These are phyloP conservation scores for Spencermartinsiella europaea DNA, from an alignment of 805 yeast species.

Conservation along the genomic window DNA sequence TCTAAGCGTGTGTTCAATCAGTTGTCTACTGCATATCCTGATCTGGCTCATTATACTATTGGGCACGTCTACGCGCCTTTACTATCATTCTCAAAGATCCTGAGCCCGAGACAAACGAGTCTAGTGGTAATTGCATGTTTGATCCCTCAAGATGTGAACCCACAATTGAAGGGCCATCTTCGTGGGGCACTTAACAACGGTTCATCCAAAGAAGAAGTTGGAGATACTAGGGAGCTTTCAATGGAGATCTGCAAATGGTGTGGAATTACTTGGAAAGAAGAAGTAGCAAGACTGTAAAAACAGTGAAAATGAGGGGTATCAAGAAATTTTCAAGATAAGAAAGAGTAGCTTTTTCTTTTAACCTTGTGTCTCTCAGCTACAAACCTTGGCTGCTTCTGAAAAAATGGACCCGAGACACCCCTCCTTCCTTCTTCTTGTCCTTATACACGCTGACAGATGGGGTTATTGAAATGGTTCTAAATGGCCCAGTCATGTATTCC, in stretches of 20 bases:
- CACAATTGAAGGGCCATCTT: slow-evolving; percentile 87
- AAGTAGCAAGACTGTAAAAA: slow-evolving; percentile 48
- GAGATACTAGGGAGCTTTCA: slow-evolving; percentile 55
- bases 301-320: neutral
- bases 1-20: slow-evolving; percentile 62
- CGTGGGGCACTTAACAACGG: slow-evolving; percentile 82
- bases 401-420: neutral
- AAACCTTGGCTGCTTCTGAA: neutral
- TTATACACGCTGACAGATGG: neutral
- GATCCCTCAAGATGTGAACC: slow-evolving; percentile 90
- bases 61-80: slow-evolving; percentile 75
- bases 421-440: neutral
- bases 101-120: slow-evolving; percentile 66
- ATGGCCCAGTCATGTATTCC: neutral
- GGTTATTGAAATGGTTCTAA: neutral
- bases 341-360: no score
- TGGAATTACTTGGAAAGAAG: slow-evolving; percentile 57
- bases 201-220: slow-evolving; percentile 57
- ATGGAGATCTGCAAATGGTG: slow-evolving; percentile 68
- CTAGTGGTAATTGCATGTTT: slow-evolving; percentile 71
- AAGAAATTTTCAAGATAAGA: neutral
- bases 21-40: slow-evolving; percentile 74
- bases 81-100: slow-evolving; percentile 59
- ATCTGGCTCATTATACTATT: slow-evolving; percentile 68
- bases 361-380: no score